Percentiles rank a stretch among this genome's conserved stretches.
These are phyloP conservation scores for Moringa oleifera DNA, from an alignment of 345 rosid genomes.

Conservation along the genomic window DNA sequence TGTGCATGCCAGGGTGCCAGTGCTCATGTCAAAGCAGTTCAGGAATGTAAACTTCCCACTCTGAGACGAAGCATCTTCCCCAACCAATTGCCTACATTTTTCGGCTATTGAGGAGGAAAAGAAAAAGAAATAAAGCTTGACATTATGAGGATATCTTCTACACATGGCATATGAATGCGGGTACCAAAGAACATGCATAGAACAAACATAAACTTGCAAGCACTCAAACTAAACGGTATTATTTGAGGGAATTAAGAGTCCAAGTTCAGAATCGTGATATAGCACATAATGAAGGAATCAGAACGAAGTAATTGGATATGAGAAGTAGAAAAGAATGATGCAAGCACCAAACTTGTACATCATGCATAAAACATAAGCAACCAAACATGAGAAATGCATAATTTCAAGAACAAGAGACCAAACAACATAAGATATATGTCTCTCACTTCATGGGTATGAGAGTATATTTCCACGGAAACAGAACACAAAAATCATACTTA, in stretches of 20 bases:
- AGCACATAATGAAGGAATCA: background rate
- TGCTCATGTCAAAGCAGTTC: slow-evolving; percentile 87
- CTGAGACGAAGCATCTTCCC: slow-evolving; percentile 74
- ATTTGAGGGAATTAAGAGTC: background rate
- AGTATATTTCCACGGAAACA: too few relatives aligned
- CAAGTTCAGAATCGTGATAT: background rate
- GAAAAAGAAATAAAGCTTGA: background rate
- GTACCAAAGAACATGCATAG: background rate
- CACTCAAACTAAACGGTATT: background rate
- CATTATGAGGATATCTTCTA: too few relatives aligned
- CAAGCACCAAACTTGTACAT: background rate
- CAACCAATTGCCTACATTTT: slow-evolving; percentile 77
- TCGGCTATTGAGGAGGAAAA: slow-evolving; percentile 53
- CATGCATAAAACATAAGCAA: background rate
- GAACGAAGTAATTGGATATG: background rate
- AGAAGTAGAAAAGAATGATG: background rate
- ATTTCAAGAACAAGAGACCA: background rate
- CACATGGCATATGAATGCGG: too few relatives aligned
- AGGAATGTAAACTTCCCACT: slow-evolving; percentile 85
- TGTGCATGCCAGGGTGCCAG: slow-evolving; percentile 71
- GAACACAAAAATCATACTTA: too few relatives aligned
- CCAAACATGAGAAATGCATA: background rate
- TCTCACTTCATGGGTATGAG: too few relatives aligned
- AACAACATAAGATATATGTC: background rate
- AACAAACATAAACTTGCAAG: background rate